Percentiles rank a stretch among this genome's conserved stretches.
These are phyloP conservation scores for Zygosaccharomyces sapae DNA, from an alignment of 1,139 yeast genomes.

Conservation along the genomic window DNA sequence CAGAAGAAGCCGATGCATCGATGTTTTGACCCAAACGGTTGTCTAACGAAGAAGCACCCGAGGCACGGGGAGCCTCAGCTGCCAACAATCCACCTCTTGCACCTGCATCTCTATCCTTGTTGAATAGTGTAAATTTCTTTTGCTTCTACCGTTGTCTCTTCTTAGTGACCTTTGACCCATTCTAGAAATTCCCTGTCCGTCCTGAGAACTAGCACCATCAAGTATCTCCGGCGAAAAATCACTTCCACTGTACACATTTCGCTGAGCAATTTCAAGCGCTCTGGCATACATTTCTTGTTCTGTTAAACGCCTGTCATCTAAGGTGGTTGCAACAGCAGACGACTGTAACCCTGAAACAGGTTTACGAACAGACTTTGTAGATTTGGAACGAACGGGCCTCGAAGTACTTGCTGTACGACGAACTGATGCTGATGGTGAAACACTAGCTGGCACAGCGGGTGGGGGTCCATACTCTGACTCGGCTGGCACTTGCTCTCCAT, in stretches of 20 bases:
- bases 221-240: conserved; percentile 10
- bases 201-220: neutral
- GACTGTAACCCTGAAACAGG: too few species aligned
- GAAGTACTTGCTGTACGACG: neutral
- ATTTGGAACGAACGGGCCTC: neutral
- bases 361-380: neutral
- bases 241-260: conserved; percentile 17
- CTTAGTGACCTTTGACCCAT: conserved; percentile 4
- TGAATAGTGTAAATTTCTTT: conserved; percentile 3
- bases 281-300: conserved; percentile 37
- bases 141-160: neutral
- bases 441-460: too few species aligned
- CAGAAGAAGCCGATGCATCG: neutral
- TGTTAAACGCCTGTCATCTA: conserved; percentile 16
- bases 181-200: neutral
- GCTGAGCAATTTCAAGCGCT: conserved; percentile 36
- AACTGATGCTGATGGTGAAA: too few species aligned
- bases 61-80: conserved; percentile 5
- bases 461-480: neutral
- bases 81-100: neutral
- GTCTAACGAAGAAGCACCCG: conserved; percentile 3
- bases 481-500: neutral
- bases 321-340: neutral
- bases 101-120: conserved; percentile 1
- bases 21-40: neutral